Evolutionary conservation across 805 yeast genomes (phyloP).

Genomic region (Teunomyces lycoperdinae): DNA sequence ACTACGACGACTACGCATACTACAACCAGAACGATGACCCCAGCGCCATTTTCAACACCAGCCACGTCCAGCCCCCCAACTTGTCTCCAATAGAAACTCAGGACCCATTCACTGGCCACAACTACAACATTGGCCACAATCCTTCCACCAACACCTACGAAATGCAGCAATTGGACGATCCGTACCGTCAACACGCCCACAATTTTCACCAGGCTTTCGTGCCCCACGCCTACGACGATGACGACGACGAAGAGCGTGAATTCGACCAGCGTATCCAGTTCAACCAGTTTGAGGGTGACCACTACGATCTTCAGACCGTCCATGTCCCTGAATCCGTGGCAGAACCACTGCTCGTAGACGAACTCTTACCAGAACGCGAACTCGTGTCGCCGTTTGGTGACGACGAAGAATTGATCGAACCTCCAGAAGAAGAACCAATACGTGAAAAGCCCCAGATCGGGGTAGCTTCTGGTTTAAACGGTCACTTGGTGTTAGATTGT

Average conservation of each 20-base stretch:
- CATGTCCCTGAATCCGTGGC: conserved; percentile 22
- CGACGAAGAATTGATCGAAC: conserved; percentile 26
- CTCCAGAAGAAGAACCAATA: conserved; percentile 32
- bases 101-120: conserved; percentile 12
- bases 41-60: conserved; percentile 24
- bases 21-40: conserved; percentile 24
- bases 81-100: conserved; percentile 15
- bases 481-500: conserved; percentile 83
- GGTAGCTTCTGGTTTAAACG: conserved; percentile 43
- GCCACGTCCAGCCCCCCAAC: conserved; percentile 14
- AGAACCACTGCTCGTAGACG: conserved; percentile 8
- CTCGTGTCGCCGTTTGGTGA: conserved; percentile 30
- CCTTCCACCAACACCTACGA: conserved; percentile 14
- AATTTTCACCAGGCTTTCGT: conserved; percentile 32
- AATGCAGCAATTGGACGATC: conserved; percentile 3
- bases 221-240: conserved; percentile 41
- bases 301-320: conserved; percentile 37
- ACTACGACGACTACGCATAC: conserved; percentile 22
- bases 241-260: conserved; percentile 37
- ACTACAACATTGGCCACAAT: conserved; percentile 7
- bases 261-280: conserved; percentile 39
- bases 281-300: conserved; percentile 40
- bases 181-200: conserved; percentile 9
- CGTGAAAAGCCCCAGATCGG: conserved; percentile 34
- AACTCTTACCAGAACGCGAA: conserved; percentile 9